Percentiles rank a stretch among this genome's conserved stretches.
Evolutionary conservation across 805 yeast genomes (phyloP).

Genomic region (Ogataea populi-albae): DNA sequence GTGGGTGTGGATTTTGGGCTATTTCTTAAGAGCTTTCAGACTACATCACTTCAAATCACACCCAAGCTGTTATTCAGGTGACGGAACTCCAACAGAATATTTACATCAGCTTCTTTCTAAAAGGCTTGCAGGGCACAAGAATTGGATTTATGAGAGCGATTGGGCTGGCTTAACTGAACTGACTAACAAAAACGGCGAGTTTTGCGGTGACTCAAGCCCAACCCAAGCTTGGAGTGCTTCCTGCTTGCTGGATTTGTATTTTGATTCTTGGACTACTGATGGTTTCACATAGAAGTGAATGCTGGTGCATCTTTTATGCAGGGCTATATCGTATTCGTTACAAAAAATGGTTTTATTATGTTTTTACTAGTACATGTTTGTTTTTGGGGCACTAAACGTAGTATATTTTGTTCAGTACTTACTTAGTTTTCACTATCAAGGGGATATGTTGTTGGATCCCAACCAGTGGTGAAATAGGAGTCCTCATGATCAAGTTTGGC

Average conservation of each 20-base stretch:
- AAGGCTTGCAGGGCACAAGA: slow-evolving; percentile 61
- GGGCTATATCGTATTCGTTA: too few relatives aligned
- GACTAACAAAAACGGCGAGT: slow-evolving; percentile 81
- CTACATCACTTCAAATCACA: slow-evolving; percentile 45
- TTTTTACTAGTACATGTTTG: slow-evolving; percentile 11
- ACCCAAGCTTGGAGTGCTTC: slow-evolving; percentile 97
- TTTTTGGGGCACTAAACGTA: too few relatives aligned
- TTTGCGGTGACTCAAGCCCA: slow-evolving; percentile 86
- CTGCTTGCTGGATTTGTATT: slow-evolving; percentile 75
- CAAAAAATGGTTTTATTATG: too few relatives aligned
- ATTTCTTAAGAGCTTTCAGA: slow-evolving; percentile 75
- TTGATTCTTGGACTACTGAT: slow-evolving; percentile 50
- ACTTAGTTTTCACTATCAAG: slow-evolving; percentile 19
- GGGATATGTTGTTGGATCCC: slow-evolving; percentile 23
- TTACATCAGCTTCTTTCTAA: slow-evolving; percentile 57
- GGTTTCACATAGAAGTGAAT: slow-evolving; percentile 8
- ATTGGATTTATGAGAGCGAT: slow-evolving; percentile 68
- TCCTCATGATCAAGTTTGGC: slow-evolving; percentile 30
- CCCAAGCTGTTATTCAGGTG: slow-evolving; percentile 33
- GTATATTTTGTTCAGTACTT: too few relatives aligned
- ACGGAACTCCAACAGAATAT: slow-evolving; percentile 43
- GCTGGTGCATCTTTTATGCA: too few relatives aligned
- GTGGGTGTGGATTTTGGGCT: slow-evolving; percentile 94
- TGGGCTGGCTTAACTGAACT: slow-evolving; percentile 96
- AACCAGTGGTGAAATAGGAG: slow-evolving; percentile 16